Base-by-base conservation (phyloP, 2,329 filamentous ascomycete species). In the Ploettnerulaceae sp. region DNA sequence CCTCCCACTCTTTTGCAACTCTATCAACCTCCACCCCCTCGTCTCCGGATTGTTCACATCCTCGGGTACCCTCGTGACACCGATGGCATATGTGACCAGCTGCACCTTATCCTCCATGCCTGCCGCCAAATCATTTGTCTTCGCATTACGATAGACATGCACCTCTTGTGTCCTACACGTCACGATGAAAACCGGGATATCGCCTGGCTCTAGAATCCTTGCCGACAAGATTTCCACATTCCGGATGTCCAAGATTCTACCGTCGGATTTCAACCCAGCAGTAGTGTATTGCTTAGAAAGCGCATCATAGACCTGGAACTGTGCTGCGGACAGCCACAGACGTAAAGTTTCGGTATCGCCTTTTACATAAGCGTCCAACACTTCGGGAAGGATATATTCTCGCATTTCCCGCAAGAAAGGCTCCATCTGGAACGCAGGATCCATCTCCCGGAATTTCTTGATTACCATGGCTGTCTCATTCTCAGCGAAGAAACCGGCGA, bases 81-180 rank as follows among this genome's bases (percentile, higher is more conserved):
- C 93, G 58, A 98, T 97, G 54, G 91, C 93, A 64, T 98, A 98
- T 2, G 93, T 97, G 57, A 98, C 93, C 58, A 95, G 82, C 70
- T 98, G 93, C 18, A 98, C 93, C 71, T 90, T 94, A 70, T 98
- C 93, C 69, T 98, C 93, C 89, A 96, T 97, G 33, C 93, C 93
- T 9, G 91, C 91, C 3, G 91, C 90, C 37, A 98, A 79, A 67
- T 96, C 76, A 54, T 84, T 84, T 1, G 84, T 84, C 76, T 98
- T 97, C 48, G 84, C 82, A 56, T 97, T 95, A 53, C 86, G 81
- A 72, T 96, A 98, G 12, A 97, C 90, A 64, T 98, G 93, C 8
- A 98, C 90, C 69, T 98, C 93, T 66, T 98, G 93, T 8, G 93
- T 96, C 55, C 93, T 79, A 71, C 89, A 95, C 52, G 90, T 96